Base-by-base conservation (phyloP, 352 stramenopile species). In the Globisporangium cystogenes region DNA sequence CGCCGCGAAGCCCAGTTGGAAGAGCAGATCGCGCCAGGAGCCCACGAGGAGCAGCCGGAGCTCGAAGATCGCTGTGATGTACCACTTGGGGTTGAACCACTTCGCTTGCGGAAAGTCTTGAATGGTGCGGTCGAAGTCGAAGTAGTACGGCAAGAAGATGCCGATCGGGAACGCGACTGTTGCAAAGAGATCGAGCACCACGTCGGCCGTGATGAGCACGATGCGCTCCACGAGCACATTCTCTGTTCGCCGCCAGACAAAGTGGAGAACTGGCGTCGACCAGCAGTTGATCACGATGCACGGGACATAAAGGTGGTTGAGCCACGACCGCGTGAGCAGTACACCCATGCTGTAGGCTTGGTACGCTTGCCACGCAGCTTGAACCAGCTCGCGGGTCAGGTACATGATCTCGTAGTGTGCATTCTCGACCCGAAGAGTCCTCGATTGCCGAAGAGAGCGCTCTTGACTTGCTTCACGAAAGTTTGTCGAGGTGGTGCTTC, bases 1-100 rank as follows among this genome's bases (percentile, higher is more conserved):
- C 3, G 68, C n/a, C 1, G 61, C 64, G 20, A 82, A 82, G 1
- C 76, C 33, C 3, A 79, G 24, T 4, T 64, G 59, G 48, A 63
- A 69, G 15, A 46, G 41, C 0, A 75, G 53, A 35, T 77, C 68
- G 7, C 51, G 16, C 57, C 60, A 77, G 7, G 70, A 80, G 1
- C 45, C 26, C 2, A 84, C 57, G 18, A 82, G 35, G 6, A 58
- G 42, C 42, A 58, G 23, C 16, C 43, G 42, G n/a, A 35, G 40
- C 53, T 68, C 64, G 31, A 65, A 59, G 15, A 60, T 15, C n/a
- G 60, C 54, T n/a, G 66, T 68, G 31, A 66, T 26, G 27, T 66
- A 58, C 64, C 64, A 68, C 33, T 51, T 55, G 37, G 65, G 51
- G 11, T 63, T 33, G 48, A 65, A 68, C 60, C 59, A 69, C 3